Evolutionary conservation across 2,329 filamentous ascomycete genomes (phyloP).

Genomic region (Ceratocystis alfenasii): DNA sequence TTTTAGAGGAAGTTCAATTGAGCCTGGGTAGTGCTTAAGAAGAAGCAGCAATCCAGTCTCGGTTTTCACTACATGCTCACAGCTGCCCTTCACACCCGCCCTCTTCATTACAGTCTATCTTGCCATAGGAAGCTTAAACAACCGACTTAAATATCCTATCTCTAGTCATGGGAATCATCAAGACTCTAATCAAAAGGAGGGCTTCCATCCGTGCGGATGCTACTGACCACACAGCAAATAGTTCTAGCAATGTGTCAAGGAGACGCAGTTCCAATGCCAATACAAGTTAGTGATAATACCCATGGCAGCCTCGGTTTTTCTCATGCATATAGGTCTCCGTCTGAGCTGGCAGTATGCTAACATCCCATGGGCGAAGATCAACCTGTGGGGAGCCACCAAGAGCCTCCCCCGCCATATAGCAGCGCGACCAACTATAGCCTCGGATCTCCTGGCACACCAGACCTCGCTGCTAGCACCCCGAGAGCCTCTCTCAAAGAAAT

Average conservation of each 20-base stretch:
- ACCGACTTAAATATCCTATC: background rate
- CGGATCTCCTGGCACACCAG: constrained; percentile 4
- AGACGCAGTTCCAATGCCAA: background rate
- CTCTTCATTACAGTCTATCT: too few species aligned
- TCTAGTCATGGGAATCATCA: background rate
- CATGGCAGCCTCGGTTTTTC: background rate
- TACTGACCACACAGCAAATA: too few species aligned
- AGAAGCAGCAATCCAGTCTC: background rate
- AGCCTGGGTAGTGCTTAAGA: background rate
- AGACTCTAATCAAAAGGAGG: background rate
- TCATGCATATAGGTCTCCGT: background rate
- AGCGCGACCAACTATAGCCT: background rate
- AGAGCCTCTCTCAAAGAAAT: constrained; percentile 19
- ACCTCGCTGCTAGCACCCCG: constrained; percentile 24
- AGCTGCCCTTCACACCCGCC: too few species aligned
- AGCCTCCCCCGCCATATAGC: background rate
- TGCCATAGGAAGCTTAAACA: too few species aligned
- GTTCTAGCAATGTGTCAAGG: background rate
- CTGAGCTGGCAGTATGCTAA: background rate
- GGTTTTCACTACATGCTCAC: too few species aligned
- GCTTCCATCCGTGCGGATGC: background rate
- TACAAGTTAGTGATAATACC: background rate
- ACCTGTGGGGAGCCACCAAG: background rate
- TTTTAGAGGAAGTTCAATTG: too few species aligned
- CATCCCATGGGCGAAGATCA: background rate